Percentiles rank a stretch among this genome's conserved stretches.
These are phyloP conservation scores for Dissophora globulifera DNA, from an alignment of 192 early-diverging fungal species.

Conservation along the genomic window DNA sequence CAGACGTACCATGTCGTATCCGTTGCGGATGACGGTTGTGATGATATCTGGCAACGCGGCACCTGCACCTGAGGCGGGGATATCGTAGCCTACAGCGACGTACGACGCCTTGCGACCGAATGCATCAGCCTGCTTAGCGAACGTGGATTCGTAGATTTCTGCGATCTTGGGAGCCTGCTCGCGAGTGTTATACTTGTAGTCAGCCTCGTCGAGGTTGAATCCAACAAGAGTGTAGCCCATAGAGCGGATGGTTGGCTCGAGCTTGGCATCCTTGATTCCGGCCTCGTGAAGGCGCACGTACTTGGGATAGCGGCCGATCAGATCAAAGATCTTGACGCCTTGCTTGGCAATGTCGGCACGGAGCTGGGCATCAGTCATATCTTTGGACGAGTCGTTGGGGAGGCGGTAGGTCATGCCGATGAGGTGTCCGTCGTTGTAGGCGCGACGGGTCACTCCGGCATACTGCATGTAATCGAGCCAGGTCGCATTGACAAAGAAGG, in stretches of 20 bases:
- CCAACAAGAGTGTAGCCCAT: conserved; percentile 60
- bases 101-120: conserved; percentile 60
- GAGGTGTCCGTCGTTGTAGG: conserved; percentile 64
- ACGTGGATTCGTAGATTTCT: conserved; percentile 50
- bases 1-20: conserved; percentile 63
- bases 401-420: conserved; percentile 67
- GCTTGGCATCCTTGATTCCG: conserved; percentile 50
- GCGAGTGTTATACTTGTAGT: conserved; percentile 58
- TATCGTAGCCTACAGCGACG: conserved; percentile 61
- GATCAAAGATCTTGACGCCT: conserved; percentile 53
- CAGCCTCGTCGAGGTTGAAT: conserved; percentile 60
- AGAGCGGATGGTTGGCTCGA: conserved; percentile 54
- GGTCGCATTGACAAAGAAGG: conserved; percentile 63
- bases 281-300: conserved; percentile 61
- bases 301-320: conserved; percentile 62
- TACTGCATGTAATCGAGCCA: conserved; percentile 67
- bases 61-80: conserved; percentile 59
- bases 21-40: conserved; percentile 51
- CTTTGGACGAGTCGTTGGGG: conserved; percentile 56
- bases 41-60: conserved; percentile 58
- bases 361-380: conserved; percentile 56
- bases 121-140: conserved; percentile 57
- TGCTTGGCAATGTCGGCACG: conserved; percentile 56
- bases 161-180: conserved; percentile 57
- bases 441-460: conserved; percentile 61